phyloP scores from a whole-genome alignment of 805 yeast genomes.

The Yarrowia yakushimensis region DNA sequence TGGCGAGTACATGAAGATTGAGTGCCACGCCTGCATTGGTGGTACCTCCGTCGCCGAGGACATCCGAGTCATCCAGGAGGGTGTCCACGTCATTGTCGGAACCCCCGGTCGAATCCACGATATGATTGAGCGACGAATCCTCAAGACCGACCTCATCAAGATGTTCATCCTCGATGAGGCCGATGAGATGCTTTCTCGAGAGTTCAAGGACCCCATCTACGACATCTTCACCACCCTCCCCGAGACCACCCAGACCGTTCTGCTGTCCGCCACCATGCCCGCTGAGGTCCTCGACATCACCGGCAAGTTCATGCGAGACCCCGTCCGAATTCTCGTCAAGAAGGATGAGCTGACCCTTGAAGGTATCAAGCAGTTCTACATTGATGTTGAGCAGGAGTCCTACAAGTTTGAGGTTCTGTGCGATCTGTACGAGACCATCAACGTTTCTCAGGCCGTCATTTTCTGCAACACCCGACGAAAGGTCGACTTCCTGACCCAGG shows the following conservation, averaged over 20 bases:
- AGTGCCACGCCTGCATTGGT: slow-evolving; percentile 90
- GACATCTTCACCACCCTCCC: slow-evolving; percentile 86
- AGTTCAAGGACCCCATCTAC: slow-evolving; percentile 93
- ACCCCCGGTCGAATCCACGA: slow-evolving; percentile 96
- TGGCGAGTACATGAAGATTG: slow-evolving; percentile 83
- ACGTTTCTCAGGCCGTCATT: slow-evolving; percentile 95
- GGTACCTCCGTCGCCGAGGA: slow-evolving; percentile 85
- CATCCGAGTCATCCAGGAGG: slow-evolving; percentile 65
- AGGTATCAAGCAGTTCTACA: slow-evolving; percentile 89
- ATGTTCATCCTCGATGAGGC: slow-evolving; percentile 95
- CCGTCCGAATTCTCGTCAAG: slow-evolving; percentile 90
- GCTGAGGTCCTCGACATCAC: slow-evolving; percentile 89
- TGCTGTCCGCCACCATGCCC: slow-evolving; percentile 93
- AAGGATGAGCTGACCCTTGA: slow-evolving; percentile 90
- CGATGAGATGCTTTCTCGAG: slow-evolving; percentile 87
- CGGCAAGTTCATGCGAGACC: slow-evolving; percentile 85
- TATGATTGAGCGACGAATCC: slow-evolving; percentile 78
- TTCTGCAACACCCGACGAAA: slow-evolving; percentile 96
- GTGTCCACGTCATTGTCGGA: slow-evolving; percentile 91
- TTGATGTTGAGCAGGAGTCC: slow-evolving; percentile 87
- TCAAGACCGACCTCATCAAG: slow-evolving; percentile 72
- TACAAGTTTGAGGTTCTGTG: slow-evolving; percentile 93
- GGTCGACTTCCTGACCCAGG: slow-evolving; percentile 85
- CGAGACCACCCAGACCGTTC: slow-evolving; percentile 82
- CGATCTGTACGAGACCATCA: slow-evolving; percentile 90